Evolutionary conservation across 2,329 filamentous ascomycete species (phyloP), one percentile per base, ranked within the genome.

Genomic region (Metarhizium rileyi): DNA sequence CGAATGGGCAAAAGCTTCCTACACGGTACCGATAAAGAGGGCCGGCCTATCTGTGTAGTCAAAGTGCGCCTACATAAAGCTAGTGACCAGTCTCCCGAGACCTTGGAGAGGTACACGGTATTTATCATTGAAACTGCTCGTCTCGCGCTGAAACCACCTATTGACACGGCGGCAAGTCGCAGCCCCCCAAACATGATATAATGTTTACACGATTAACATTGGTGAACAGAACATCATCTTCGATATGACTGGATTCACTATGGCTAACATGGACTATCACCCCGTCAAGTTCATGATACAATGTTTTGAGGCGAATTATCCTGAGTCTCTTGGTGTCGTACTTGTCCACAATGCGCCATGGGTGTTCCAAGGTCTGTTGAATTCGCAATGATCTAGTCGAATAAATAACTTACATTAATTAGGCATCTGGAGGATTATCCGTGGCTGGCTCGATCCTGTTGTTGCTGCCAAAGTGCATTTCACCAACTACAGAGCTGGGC

Each of bases 251-350:
- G 81, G 84, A 54, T 97, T 97, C 66, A 87, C 86, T 18, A 76
- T 97, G 71, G 85, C 90, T 16, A 98, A 98, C 68, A 97, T 98
- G 93, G 93, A 98, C 66, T 97, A 97, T 66, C 81, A 87, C 0
- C 91, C 93, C 1, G 88, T 98, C 50, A 98, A 95, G 63, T 98
- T 97, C 70, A 96, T 98, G 86, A 96, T 98, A 68, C 95, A 95
- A 68, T 95, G 90, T 67, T 98, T 98, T 63, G 93, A 98, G 71
- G 93, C 93, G 52, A 97, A 98, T 66, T 98, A 97, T 60, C 93
- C 93, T 1, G 93, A 98, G 67, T 91, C 83, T 44, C 76, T 98
- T 1, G 93, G 91, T 26, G 78, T 86, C 2, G 88, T 97, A 3
- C 78, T 97, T 43, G 88, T 98, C 35, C 93, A 98, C 74, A 95